phyloP scores from a whole-genome alignment of 805 yeast genomes.

The Candida caryicola region DNA sequence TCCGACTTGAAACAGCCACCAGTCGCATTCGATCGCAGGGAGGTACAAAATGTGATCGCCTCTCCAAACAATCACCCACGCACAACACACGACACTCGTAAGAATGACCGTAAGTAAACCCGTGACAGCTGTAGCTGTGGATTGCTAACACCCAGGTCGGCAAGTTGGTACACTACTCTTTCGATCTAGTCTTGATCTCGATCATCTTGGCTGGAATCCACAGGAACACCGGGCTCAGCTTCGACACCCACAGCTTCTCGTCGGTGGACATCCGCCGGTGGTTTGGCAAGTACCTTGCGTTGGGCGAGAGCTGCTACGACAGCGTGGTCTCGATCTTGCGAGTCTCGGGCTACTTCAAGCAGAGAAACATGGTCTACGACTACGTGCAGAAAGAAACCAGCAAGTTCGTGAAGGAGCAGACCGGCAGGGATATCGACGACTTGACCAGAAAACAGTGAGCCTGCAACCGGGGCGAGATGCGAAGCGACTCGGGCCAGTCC shows the following conservation, averaged over 20 bases:
- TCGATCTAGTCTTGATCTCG: conserved; percentile 77
- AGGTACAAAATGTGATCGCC: no score
- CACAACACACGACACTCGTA: no score
- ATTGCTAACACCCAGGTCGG: conserved; percentile 48
- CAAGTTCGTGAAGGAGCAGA: conserved; percentile 26
- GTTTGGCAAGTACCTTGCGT: conserved; percentile 49
- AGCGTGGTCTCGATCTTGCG: conserved; percentile 44
- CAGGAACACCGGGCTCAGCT: conserved; percentile 72
- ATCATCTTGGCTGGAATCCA: conserved; percentile 84
- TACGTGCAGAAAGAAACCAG: conserved; percentile 31
- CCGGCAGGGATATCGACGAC: conserved; percentile 28
- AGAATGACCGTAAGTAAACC: no score
- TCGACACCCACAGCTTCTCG: conserved; percentile 50
- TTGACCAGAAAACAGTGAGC: conserved; percentile 10
- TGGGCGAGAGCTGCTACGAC: conserved; percentile 63
- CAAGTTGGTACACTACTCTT: conserved; percentile 62
- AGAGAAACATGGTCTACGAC: conserved; percentile 36
- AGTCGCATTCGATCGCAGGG: no score
- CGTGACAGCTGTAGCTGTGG: no score
- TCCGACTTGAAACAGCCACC: no score
- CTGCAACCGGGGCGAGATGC: conserved; percentile 4
- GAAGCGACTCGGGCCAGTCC: no score
- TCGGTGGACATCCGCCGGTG: conserved; percentile 45
- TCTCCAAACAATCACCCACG: no score
- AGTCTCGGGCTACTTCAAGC: conserved; percentile 50